These are phyloP conservation scores for Taphrina pruni DNA, from an alignment of 1,139 yeast genomes.

Conservation along the genomic window DNA sequence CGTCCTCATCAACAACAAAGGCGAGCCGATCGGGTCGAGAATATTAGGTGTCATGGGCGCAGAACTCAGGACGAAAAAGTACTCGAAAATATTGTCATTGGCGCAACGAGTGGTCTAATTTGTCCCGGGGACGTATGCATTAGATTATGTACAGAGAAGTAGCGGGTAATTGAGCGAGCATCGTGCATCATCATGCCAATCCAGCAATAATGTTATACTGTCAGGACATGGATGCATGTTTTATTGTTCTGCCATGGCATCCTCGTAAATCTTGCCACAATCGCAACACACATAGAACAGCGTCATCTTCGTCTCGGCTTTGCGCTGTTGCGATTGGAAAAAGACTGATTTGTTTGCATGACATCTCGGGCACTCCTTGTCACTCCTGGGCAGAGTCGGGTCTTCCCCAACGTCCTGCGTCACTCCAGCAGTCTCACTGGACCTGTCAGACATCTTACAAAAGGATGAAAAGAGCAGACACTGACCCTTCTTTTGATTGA, in stretches of 20 bases:
- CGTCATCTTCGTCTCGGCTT: conserved; percentile 91
- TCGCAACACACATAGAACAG: conserved; percentile 89
- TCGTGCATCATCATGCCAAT: neutral
- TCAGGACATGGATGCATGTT: neutral
- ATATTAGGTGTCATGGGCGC: conserved; percentile 79
- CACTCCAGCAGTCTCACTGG: conserved; percentile 88
- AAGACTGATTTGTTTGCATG: conserved; percentile 89
- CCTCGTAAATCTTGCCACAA: conserved; percentile 75
- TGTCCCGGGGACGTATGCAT: conserved; percentile 3
- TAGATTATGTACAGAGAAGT: conserved; percentile 18
- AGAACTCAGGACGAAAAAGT: conserved; percentile 83
- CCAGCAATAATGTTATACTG: neutral
- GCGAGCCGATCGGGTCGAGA: conserved; percentile 95
- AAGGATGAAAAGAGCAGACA: neutral
- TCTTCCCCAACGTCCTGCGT: conserved; percentile 95
- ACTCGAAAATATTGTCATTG: conserved; percentile 83
- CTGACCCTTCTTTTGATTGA: conserved; percentile 70
- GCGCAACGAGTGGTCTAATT: conserved; percentile 81
- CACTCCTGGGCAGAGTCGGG: conserved; percentile 72
- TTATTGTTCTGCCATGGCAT: conserved; percentile 21
- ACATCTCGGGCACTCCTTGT: conserved; percentile 87
- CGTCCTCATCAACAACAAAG: conserved; percentile 81
- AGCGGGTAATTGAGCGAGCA: conserved; percentile 10
- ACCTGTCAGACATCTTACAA: neutral
- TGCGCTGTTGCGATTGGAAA: conserved; percentile 92